Evolutionary conservation across 2,329 filamentous ascomycete genomes (phyloP).

Genomic region (Xylariaceae sp.): DNA sequence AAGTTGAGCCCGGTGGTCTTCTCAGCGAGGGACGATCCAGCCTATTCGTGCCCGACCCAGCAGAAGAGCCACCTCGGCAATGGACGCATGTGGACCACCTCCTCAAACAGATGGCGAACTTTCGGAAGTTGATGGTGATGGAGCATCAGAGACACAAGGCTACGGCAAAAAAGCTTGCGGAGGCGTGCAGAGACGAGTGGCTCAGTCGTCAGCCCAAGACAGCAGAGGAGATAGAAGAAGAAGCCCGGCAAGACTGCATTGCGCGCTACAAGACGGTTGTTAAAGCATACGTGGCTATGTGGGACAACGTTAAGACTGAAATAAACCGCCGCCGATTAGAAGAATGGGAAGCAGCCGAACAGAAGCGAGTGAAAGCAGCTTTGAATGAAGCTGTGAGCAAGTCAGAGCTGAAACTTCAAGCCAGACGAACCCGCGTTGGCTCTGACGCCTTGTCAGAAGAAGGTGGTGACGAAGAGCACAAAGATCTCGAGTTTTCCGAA

Average conservation of each 20-base stretch:
- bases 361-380: slow-evolving; percentile 60
- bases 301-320: slow-evolving; percentile 59
- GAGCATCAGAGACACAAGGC: slow-evolving; percentile 74
- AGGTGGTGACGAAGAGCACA: slow-evolving; percentile 33
- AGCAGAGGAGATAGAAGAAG: slow-evolving; percentile 73
- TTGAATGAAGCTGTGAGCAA: slow-evolving; percentile 68
- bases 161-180: slow-evolving; percentile 73
- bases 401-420: slow-evolving; percentile 63
- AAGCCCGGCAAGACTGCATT: slow-evolving; percentile 64
- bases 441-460: slow-evolving; percentile 45
- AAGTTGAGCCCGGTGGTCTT: slow-evolving; percentile 68
- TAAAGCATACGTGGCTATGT: slow-evolving; percentile 50
- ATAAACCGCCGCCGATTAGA: slow-evolving; percentile 55
- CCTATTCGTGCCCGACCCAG: slow-evolving; percentile 65
- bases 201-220: slow-evolving; percentile 67
- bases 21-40: slow-evolving; percentile 67
- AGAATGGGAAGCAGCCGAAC: slow-evolving; percentile 61
- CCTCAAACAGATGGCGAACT: slow-evolving; percentile 70
- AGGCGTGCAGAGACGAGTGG: slow-evolving; percentile 73
- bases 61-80: slow-evolving; percentile 68
- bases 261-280: slow-evolving; percentile 67
- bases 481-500: slow-evolving; percentile 40
- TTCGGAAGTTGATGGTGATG: slow-evolving; percentile 70
- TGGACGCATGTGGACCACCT: slow-evolving; percentile 88
- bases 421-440: slow-evolving; percentile 50